phyloP scores from a whole-genome alignment of 2,329 filamentous ascomycete genomes.

The Talaromyces piceae region DNA sequence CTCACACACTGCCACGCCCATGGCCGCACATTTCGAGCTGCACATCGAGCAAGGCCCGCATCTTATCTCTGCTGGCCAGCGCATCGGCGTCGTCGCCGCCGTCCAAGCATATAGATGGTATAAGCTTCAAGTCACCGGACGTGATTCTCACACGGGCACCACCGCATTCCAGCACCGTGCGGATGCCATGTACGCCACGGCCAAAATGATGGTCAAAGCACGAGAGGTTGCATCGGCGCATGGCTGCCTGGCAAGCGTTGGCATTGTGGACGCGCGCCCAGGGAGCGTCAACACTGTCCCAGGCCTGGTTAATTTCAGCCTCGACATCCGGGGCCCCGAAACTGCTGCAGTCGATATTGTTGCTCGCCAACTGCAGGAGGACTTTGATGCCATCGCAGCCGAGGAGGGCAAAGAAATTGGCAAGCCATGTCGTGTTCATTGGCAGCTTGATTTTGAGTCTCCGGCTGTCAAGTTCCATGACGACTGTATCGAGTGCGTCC shows the following conservation, averaged over 20 bases:
- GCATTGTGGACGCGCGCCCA: conserved; percentile 59
- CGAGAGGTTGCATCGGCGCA: conserved; percentile 51
- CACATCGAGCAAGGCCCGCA: conserved; percentile 81
- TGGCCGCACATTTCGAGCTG: conserved; percentile 73
- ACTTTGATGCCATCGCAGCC: conserved; percentile 54
- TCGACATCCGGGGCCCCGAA: conserved; percentile 56
- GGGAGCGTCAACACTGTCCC: conserved; percentile 64
- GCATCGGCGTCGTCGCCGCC: conserved; percentile 63
- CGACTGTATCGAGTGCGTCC: conserved; percentile 60
- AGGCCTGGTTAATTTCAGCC: conserved; percentile 57
- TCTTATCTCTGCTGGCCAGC: conserved; percentile 56
- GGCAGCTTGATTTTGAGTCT: conserved; percentile 54
- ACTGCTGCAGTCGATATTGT: conserved; percentile 52
- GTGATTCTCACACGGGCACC: conserved; percentile 68
- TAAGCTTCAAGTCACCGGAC: conserved; percentile 57
- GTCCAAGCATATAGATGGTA: conserved; percentile 72
- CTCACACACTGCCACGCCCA: conserved; percentile 45
- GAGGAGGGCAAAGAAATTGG: conserved; percentile 48
- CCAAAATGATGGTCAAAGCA: conserved; percentile 59
- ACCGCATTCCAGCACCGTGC: conserved; percentile 60
- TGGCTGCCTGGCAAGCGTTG: conserved; percentile 59
- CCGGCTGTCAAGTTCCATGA: conserved; percentile 58
- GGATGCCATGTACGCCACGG: conserved; percentile 61
- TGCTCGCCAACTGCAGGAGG: conserved; percentile 48
- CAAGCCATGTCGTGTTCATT: conserved; percentile 49